Evolutionary conservation across 2,329 filamentous ascomycete species (phyloP).

Genomic region (Blastomyces gilchristii): DNA sequence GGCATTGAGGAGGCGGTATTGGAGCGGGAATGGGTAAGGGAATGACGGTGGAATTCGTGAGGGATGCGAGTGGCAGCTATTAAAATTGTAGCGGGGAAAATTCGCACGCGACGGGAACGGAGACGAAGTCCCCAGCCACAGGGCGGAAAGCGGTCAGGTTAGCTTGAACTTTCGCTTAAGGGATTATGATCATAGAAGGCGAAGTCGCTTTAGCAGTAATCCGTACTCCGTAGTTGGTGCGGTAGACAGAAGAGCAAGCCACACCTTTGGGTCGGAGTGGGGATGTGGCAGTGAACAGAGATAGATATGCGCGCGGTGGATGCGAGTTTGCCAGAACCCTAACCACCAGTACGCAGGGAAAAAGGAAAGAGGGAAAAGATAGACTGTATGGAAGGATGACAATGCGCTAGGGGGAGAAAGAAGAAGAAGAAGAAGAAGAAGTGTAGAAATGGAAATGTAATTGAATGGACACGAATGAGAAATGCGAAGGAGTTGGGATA

Average conservation of each 20-base stretch:
- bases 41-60: constrained; percentile 14
- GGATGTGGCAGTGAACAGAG: not conserved
- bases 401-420: not conserved
- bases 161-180: not conserved
- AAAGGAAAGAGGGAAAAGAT: not conserved
- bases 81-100: not conserved
- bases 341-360: not conserved
- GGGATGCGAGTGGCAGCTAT: constrained; percentile 11
- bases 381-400: not conserved
- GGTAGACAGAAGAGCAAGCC: not conserved
- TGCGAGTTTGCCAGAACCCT: not conserved
- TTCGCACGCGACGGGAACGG: not conserved
- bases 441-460: not conserved
- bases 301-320: not conserved
- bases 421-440: not conserved
- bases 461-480: not conserved
- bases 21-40: constrained; percentile 3
- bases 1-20: constrained; percentile 11
- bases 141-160: constrained; percentile 1
- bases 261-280: not conserved
- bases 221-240: too few species aligned
- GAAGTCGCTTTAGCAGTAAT: too few species aligned
- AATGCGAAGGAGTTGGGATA: not conserved
- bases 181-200: not conserved
- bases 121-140: constrained; percentile 2